Conservation (phyloP, 2,329 filamentous ascomycete genomes). For the Dactylonectria macrodidyma region DNA sequence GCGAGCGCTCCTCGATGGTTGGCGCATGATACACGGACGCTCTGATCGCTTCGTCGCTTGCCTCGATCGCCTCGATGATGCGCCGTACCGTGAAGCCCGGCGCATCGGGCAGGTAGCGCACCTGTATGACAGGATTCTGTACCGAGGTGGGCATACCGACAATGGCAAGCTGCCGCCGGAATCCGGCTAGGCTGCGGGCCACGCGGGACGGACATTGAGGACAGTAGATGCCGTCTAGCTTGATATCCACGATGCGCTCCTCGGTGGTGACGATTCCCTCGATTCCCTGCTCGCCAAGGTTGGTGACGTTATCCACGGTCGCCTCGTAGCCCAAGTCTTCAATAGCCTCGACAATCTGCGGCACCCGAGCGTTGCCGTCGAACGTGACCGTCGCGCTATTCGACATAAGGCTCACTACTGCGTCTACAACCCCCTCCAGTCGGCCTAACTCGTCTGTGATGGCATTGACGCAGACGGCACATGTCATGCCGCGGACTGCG, state of each 20-base stretch:
- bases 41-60: constrained; percentile 75
- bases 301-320: constrained; percentile 65
- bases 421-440: constrained; percentile 67
- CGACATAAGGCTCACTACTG: constrained; percentile 75
- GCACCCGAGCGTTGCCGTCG: constrained; percentile 49
- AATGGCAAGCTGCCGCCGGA: constrained; percentile 71
- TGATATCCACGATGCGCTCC: constrained; percentile 73
- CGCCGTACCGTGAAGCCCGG: constrained; percentile 82
- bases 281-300: constrained; percentile 53
- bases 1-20: constrained; percentile 86
- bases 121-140: constrained; percentile 76
- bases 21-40: constrained; percentile 84
- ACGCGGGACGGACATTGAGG: constrained; percentile 76
- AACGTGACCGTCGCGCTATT: constrained; percentile 77
- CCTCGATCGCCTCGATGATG: constrained; percentile 78
- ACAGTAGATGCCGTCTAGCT: constrained; percentile 82
- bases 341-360: constrained; percentile 62
- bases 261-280: constrained; percentile 53
- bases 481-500: constrained; percentile 82
- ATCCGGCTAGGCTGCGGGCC: constrained; percentile 62
- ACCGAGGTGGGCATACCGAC: too few relatives aligned
- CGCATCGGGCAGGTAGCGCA: constrained; percentile 79
- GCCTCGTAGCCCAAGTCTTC: constrained; percentile 78
- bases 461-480: constrained; percentile 76
- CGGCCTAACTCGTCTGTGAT: constrained; percentile 72